Base-by-base conservation (phyloP, 805 yeast genomes). In the Teunomyces lycoperdinae region DNA sequence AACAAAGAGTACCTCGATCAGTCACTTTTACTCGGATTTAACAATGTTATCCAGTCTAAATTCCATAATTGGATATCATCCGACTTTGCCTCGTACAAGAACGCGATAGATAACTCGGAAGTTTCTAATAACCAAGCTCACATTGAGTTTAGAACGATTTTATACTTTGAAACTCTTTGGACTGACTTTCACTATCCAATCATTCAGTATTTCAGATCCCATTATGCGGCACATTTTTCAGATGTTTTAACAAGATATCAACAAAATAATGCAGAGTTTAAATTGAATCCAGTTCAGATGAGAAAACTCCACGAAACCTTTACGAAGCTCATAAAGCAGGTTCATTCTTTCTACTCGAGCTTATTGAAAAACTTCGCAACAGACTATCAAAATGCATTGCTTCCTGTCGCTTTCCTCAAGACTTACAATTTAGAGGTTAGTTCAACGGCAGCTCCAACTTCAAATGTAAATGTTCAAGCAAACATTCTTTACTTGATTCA, bases 111-210 rank as follows among this genome's bases (percentile, higher is more conserved):
- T 24, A 14, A 29, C 20, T 10, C 34, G 9, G 35, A 33, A 62
- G 5, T 63, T 55, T 35, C 10, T 41, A 39, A 43, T 34, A 45
- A 45, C 27, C 67, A 63, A 44, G 42, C 61, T n/a, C 48, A 52
- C 34, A 58, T 61, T 2, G 62, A 78, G 5, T 70, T 85, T 49
- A 55, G 49, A 4, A 69, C 74, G 42, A 63, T 67, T 26, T 58
- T 58, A 13, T 61, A 56, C 41, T 53, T 73, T 14, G 85, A 81
- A 44, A 55, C 61, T 4, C 62, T 81, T 16, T 85, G 90, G 90
- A 60, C 70, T 29, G 79, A 80, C 4, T 73, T 85, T 52, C 85
- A 82, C 54, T 81, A 82, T 55, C 89, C 89, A 1, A 76, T 81
- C 2, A 73, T 84, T 50, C 83, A 81, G 54, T 75, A 75, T 58